Percentiles rank a stretch among this genome's conserved stretches.
Conservation (phyloP, 2,329 filamentous ascomycete species). For the Penicillium frequentans region DNA sequence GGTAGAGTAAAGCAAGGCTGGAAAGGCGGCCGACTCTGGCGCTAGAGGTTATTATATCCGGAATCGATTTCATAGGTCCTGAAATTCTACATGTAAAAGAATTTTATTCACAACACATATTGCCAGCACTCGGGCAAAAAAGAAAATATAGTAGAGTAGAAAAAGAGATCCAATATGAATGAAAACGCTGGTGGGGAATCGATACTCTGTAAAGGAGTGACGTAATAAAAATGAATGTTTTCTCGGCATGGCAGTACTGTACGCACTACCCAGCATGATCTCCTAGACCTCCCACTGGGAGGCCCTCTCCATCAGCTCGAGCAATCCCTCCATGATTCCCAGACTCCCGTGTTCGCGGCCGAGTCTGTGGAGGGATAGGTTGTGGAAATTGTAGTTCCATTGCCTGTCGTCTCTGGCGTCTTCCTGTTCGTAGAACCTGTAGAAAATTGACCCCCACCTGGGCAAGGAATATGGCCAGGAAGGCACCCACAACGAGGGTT, state of each 20-base stretch:
- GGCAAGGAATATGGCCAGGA: constrained; percentile 30
- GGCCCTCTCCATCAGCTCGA: not conserved
- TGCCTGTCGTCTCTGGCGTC: constrained; percentile 19
- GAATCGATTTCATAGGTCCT: no score
- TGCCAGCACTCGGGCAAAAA: not conserved
- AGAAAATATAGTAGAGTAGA: no score
- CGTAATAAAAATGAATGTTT: not conserved
- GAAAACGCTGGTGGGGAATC: not conserved
- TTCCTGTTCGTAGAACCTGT: constrained; percentile 26
- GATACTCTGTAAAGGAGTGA: not conserved
- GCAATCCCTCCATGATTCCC: not conserved
- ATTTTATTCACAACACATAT: not conserved
- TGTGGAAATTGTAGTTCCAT: constrained; percentile 25
- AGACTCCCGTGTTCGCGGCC: not conserved
- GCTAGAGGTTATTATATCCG: no score
- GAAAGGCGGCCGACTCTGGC: no score
- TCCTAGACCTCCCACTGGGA: not conserved
- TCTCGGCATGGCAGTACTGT: not conserved
- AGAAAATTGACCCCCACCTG: constrained; percentile 31
- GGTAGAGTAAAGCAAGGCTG: no score
- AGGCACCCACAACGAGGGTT: constrained; percentile 33
- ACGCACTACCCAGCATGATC: not conserved
- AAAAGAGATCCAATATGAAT: not conserved
- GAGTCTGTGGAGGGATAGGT: constrained; percentile 15
- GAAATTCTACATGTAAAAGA: not conserved